Evolutionary conservation across 306 rosid genomes (phyloP), one percentile per base, ranked within the genome.

Genomic region (Citrullus amarus): DNA sequence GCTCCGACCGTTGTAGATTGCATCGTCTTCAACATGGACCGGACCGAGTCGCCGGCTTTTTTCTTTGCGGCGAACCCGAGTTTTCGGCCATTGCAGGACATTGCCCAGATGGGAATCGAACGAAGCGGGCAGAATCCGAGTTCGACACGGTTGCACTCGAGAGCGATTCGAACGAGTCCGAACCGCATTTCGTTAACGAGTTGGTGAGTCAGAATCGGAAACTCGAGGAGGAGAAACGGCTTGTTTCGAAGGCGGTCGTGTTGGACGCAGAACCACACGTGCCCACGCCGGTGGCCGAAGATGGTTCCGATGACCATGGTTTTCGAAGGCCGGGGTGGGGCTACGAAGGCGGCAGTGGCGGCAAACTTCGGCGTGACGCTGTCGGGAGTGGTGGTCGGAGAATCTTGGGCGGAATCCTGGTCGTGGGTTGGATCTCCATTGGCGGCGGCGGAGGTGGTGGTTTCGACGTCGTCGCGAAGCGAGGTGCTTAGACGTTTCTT

Each of bases 251-350:
- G 89, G 2, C 96, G 90, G 65, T 90, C 92, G 60, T 88, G 90
- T 66, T 95, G 99, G 39, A 95, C 65, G 78, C 90, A 92, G 86
- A 92, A 92, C 95, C 93, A 91, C 6, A 92, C 93, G 74, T 90
- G 96, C 67, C 96, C 96, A 0, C 93, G 88, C 18, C 97, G 89
- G 88, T 85, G 84, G 17, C 97, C 97, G 78, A 92, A 95, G 87
- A 92, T 89, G 77, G 97, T 95, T 6, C 97, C 97, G 58, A 92
- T 87, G 0, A 90, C 97, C 97, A 95, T 91, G 1, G 92, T 80
- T 53, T 91, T 91, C 0, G 98, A 90, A 1, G 91, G 82, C 0
- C 97, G 91, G 0, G 81, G 81, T 12, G 81, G 68, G 92, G 91
- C 15, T 80, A 83, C 3, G 70, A 81, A 4, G 66, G 74, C 0